These are phyloP conservation scores for Farysia itapuensis DNA, from an alignment of 1,284 basidiomycete species.

Conservation along the genomic window DNA sequence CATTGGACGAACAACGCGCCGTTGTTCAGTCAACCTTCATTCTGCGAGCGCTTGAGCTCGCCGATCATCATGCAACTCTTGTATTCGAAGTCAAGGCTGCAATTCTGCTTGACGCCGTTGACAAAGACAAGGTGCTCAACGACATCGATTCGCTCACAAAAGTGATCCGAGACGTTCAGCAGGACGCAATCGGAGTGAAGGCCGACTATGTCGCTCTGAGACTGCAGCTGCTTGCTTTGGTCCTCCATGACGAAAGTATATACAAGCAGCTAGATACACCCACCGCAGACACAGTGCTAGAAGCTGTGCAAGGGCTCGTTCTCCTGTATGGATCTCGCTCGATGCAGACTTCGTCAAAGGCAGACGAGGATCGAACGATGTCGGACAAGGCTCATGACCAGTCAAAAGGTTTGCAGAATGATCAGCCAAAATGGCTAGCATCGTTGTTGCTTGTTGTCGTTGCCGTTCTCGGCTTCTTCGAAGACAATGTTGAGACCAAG, in stretches of 20 bases:
- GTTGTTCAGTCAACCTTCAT: conserved; percentile 61
- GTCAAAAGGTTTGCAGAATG: neutral
- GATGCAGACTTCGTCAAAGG: too few species aligned
- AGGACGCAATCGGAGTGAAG: conserved; percentile 18
- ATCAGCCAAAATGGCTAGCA: conserved; percentile 28
- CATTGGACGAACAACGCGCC: conserved; percentile 53
- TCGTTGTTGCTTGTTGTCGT: conserved; percentile 24
- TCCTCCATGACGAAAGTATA: conserved; percentile 71
- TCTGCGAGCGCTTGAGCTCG: conserved; percentile 66
- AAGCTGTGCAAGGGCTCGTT: conserved; percentile 19
- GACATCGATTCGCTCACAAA: conserved; percentile 27
- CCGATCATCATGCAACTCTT: conserved; percentile 82
- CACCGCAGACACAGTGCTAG: conserved; percentile 55
- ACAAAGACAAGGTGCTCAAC: conserved; percentile 9
- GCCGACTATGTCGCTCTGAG: conserved; percentile 68
- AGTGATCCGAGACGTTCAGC: conserved; percentile 16
- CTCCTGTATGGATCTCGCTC: conserved; percentile 13
- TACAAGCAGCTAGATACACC: conserved; percentile 68
- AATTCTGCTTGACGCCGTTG: conserved; percentile 39
- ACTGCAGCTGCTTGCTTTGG: conserved; percentile 80
- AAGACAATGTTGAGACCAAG: conserved; percentile 69
- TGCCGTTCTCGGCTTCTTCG: conserved; percentile 70
- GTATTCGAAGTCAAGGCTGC: conserved; percentile 75
- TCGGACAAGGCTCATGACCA: neutral
- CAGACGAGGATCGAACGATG: conserved; percentile 32